Conservation (phyloP, 352 stramenopile genomes). For the Pythium monospermum region DNA sequence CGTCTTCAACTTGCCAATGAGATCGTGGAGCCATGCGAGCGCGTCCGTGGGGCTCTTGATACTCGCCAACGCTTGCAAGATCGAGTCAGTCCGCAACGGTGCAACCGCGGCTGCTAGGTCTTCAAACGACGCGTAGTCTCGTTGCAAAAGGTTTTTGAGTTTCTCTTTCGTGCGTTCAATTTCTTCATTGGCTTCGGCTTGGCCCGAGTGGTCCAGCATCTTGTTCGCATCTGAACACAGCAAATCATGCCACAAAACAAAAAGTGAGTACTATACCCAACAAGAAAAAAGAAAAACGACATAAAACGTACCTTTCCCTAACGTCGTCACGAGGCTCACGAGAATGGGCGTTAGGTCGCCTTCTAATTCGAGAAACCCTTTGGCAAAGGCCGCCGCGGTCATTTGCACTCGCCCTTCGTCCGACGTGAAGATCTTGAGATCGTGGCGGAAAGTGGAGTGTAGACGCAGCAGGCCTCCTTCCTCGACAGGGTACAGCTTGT, state of each 20-base stretch:
- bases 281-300: neutral
- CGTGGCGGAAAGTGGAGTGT: conserved; percentile 99
- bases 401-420: conserved; percentile 99
- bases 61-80: conserved; percentile 64
- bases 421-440: conserved; percentile 99
- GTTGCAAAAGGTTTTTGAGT: conserved; percentile 90
- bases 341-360: conserved; percentile 99
- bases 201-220: conserved; percentile 98
- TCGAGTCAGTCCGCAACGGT: conserved; percentile 70
- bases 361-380: conserved; percentile 98
- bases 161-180: conserved; percentile 79
- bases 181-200: conserved; percentile 95
- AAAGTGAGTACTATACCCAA: too few relatives aligned
- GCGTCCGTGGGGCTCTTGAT: conserved; percentile 84
- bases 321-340: conserved; percentile 90
- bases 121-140: conserved; percentile 62
- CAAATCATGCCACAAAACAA: neutral
- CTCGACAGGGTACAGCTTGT: conserved; percentile 86
- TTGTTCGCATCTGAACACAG: conserved; percentile 76
- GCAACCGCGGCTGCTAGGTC: conserved; percentile 63
- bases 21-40: conserved; percentile 59
- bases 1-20: conserved; percentile 70
- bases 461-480: conserved; percentile 95
- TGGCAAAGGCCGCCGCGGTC: conserved; percentile 99
- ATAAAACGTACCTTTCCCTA: conserved; percentile 59